Percentiles rank a stretch among this genome's conserved stretches.
phyloP scores from a whole-genome alignment of 345 rosid genomes.

The Cardiospermum halicacabum region DNA sequence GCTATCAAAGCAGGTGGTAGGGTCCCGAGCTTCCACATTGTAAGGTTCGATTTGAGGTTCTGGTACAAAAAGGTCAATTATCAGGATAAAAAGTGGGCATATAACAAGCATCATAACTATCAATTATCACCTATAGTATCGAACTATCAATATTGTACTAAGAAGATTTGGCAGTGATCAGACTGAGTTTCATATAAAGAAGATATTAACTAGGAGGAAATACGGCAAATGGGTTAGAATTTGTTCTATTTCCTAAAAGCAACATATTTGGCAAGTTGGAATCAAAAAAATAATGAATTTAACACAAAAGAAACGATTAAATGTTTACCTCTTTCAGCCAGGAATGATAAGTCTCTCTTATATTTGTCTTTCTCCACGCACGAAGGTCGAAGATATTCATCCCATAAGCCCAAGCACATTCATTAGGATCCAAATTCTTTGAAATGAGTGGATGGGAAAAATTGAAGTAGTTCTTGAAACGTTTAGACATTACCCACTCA shows the following conservation, averaged over 20 bases:
- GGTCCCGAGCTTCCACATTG: constrained; percentile 98
- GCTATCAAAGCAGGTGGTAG: constrained; percentile 98
- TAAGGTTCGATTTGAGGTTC: constrained; percentile 87
- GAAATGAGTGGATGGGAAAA: constrained; percentile 94
- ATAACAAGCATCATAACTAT: constrained; percentile 3
- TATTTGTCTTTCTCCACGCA: constrained; percentile 83
- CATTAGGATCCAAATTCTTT: constrained; percentile 77
- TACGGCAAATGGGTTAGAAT: background rate
- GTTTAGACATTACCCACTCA: constrained; percentile 99
- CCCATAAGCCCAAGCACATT: constrained; percentile 99
- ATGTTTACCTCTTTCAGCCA: constrained; percentile 87
- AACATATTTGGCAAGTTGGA: constrained; percentile 1
- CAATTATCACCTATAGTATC: background rate
- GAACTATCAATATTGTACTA: background rate
- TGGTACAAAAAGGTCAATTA: constrained; percentile 27
- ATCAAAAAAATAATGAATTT: background rate
- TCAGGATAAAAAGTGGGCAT: constrained; percentile 13
- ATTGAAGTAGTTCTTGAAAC: constrained; percentile 93
- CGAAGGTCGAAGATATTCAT: constrained; percentile 94
- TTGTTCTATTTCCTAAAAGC: background rate
- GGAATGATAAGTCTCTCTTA: constrained; percentile 87
- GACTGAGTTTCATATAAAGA: background rate
- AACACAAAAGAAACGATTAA: background rate
- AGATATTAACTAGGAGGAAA: background rate
- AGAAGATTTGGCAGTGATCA: background rate